A percentile compares a stretch with the other conserved stretches of the same genome.
Conservation (phyloP, 2,329 filamentous ascomycete species). For the Fusarium incarnatum region DNA sequence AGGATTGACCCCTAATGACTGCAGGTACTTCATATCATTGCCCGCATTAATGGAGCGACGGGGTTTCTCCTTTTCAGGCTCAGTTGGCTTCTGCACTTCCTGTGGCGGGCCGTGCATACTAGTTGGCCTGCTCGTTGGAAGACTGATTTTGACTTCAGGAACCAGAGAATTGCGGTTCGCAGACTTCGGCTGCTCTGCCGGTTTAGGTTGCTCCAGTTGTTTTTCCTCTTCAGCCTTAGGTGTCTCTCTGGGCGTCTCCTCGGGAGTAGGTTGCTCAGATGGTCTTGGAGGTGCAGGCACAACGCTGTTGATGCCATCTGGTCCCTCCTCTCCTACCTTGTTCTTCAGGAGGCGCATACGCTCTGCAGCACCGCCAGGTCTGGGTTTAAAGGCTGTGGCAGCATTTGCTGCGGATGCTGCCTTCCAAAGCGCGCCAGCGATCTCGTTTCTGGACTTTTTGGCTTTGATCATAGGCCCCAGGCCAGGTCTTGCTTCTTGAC, state of each 20-base stretch:
- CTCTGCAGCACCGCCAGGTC: conserved; percentile 87
- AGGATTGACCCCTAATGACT: conserved; percentile 81
- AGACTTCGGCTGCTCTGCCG: conserved; percentile 46
- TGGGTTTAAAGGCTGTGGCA: conserved; percentile 79
- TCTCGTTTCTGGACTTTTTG: conserved; percentile 76
- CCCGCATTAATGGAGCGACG: conserved; percentile 74
- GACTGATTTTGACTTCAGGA: conserved; percentile 70
- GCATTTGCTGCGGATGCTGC: conserved; percentile 67
- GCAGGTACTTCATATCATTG: conserved; percentile 82
- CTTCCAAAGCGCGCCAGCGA: conserved; percentile 82
- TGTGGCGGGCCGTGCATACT: conserved; percentile 56
- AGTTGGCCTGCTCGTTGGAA: conserved; percentile 56
- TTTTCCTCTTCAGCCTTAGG: conserved; percentile 14
- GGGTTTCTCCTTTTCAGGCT: conserved; percentile 56
- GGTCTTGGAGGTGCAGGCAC: conserved; percentile 79
- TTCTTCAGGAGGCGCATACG: conserved; percentile 73
- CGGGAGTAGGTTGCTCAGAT: conserved; percentile 39
- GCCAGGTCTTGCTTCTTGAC: conserved; percentile 38
- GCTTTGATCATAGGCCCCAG: conserved; percentile 91
- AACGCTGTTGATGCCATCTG: conserved; percentile 90
- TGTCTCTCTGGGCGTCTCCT: conserved; percentile 17
- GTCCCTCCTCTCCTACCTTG: conserved; percentile 73
- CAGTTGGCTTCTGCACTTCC: conserved; percentile 50
- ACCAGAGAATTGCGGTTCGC: conserved; percentile 54
- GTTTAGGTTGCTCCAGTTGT: conserved; percentile 21